Evolutionary conservation across 768 basidiomycete species (phyloP), one percentile per base, ranked within the genome.

Genomic region (Boletus rubropictus): DNA sequence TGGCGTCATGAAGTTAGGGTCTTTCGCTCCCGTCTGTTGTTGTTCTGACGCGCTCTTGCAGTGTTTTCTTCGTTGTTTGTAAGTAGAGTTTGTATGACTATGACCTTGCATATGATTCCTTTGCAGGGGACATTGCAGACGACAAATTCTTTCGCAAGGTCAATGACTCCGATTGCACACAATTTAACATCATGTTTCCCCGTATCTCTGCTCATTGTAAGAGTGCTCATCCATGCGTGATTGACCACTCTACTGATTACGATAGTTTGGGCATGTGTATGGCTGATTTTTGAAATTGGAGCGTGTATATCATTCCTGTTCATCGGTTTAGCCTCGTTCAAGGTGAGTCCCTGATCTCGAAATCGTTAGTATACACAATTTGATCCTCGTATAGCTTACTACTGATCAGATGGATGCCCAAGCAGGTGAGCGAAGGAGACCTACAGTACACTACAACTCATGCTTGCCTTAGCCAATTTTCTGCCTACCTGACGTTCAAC

Each of bases 131-230:
- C 61, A 84, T 94, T 37, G 81, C 89, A 36, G 94, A 97, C 63
- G 93, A 97, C 61, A 78, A 88, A 46, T 90, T 94, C 69, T 96
- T 94, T 69, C 89, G 92, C 61, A 95, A 95, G 72, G 77, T 83
- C 22, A 95, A 95, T 59, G 89, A 92, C 59, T 92, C 90, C 1
- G 93, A 95, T 60, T 88, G 89, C 49, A 89, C 91, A 2, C 93
- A 97, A 58, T 95, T 91, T 61, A 69, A 79, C 15, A 69, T 91
- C 37, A 63, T 97, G 42, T 91, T 75, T 65, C 86, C 87, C 15
- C 64, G 69, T 6, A 73, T 88, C 43, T 74, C 79, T 33, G 75
- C 87, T n/a, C 87, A 91, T 59, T 66, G 89, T 88, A 66, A 50
- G 78, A 28, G 18, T 31, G 5, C 14, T 9, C 20, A 14, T 12